These are phyloP conservation scores for Cladosporium sp. DNA, from an alignment of 2,329 filamentous ascomycete genomes.

Conservation along the genomic window DNA sequence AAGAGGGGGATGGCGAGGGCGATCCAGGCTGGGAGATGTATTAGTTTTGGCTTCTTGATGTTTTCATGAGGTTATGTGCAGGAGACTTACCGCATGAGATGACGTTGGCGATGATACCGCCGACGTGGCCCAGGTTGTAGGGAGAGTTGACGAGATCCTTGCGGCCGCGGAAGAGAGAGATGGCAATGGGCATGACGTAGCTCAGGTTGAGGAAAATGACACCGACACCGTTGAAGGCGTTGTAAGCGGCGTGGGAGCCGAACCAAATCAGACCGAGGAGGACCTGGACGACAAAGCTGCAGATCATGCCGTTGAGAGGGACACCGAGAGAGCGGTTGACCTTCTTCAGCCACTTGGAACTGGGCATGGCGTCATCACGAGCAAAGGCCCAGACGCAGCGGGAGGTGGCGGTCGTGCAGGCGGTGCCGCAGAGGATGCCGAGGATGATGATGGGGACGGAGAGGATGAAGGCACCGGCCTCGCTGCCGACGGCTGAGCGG, in stretches of 20 bases:
- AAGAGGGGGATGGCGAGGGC: constrained; percentile 66
- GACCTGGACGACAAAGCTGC: constrained; percentile 62
- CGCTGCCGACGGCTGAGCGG: constrained; percentile 55
- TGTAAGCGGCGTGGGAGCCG: constrained; percentile 64
- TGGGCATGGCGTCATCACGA: constrained; percentile 65
- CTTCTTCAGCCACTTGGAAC: constrained; percentile 44
- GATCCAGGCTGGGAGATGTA: constrained; percentile 53
- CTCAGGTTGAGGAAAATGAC: constrained; percentile 65
- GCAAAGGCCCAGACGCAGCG: constrained; percentile 66
- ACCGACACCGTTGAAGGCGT: constrained; percentile 50
- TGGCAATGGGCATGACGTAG: constrained; percentile 62
- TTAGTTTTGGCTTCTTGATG: constrained; percentile 24
- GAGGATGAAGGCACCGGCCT: constrained; percentile 54
- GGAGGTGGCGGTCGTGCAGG: constrained; percentile 64
- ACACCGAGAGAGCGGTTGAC: constrained; percentile 60
- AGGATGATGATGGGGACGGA: constrained; percentile 62
- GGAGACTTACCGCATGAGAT: constrained; percentile 55
- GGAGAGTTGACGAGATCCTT: constrained; percentile 52
- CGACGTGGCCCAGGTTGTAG: constrained; percentile 60
- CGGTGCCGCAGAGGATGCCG: constrained; percentile 62
- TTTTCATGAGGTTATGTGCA: no score
- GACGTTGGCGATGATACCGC: constrained; percentile 57
- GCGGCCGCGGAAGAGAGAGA: constrained; percentile 58
- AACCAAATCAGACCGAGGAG: constrained; percentile 64
- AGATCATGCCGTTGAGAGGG: constrained; percentile 67